Base-by-base conservation (phyloP, 2,329 filamentous ascomycete genomes). In the Chaetomiaceae sp. region DNA sequence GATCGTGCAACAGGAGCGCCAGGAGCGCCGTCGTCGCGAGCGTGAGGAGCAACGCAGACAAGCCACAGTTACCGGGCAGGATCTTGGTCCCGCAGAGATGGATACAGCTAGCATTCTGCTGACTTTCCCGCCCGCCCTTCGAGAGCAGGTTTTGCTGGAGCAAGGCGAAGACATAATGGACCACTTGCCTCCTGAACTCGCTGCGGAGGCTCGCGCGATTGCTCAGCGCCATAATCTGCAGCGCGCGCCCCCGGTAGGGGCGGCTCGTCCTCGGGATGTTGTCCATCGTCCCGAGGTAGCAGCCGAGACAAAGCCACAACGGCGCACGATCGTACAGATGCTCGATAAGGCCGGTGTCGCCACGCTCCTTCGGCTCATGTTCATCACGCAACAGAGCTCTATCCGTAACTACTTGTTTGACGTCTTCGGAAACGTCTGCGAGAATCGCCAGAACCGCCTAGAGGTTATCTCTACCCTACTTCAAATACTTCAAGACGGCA, bases 341-440 rank as follows among this genome's bases (percentile, higher is more conserved):
- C 81, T 99, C 27, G 94, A 99, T 70, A 96, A 96, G 71, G 81
- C 91, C 42, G 94, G 95, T 23, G 86, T 99, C 60, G 94, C 95
- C 23, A 97, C 94, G n/a, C 75, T 99, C 30, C 78, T 99, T 38
- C 89, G 95, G n/a, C 80, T 99, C 9, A 96, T 99, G 92, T 99
- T 99, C 68, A 90, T 97, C 63, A 87, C 89, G 43, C 89, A 96
- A 60, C 89, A 92, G 59, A 89, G 89, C 20, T 94, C 89, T 57
- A 86, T 94, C 44, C 89, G 90, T 60, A 83, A 80, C 57, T 88
- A 90, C 55, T 78, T 99, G 48, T 92, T 94, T 66, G 85, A 86
- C 51, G 89, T 99, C 48, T 84, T 99, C 47, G 84, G 89, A 57
- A 90, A 96, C 61, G 86, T 97, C 23, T 97, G 90, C 66, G 88